Evolutionary conservation across 2,329 filamentous ascomycete species (phyloP), one percentile per base, ranked within the genome.

Genomic region (Colletotrichum paranaense): DNA sequence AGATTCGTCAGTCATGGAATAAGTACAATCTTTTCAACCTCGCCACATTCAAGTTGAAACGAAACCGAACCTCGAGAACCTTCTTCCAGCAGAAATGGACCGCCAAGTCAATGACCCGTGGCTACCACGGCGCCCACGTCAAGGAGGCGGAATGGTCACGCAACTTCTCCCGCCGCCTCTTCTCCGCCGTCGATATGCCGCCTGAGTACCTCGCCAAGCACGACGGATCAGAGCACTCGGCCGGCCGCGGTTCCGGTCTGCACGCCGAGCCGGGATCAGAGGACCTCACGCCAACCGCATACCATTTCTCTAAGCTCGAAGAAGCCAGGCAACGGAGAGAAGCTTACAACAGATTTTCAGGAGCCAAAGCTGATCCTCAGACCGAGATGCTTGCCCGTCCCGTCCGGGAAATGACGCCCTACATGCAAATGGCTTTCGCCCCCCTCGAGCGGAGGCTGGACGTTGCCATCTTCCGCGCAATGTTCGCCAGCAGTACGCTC

Each of bases 41-140:
- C 76, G 85, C 87, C 63, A 89, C 89, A 77, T 79, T 90, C 42
- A 84, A 79, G 56, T 79, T 82, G 2, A 89, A 88, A 22, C 80
- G 78, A 19, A 83, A 85, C 72, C 79, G 76, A 24, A 79, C 81
- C 19, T 77, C 77, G 63, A 84, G 85, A 75, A 98, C 95, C 57
- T 97, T 97, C 86, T 99, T 97, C 89, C 96, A 98, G 88, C 96
- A 98, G 85, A 99, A 99, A 92, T 99, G 96, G 96, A 84, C 85
- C 1, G 94, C 96, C 79, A 99, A 99, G 85, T 91, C 95, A 26
- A 83, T 92, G 76, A 91, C 94, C 55, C 92, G 97, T 77, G 92
- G 89, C 75, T 99, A 98, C 84, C 97, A 99, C 85, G 97, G 96
- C 83, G 96, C 98, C 82, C 94, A 98, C 81, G 92, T 99, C 77